Evolutionary conservation across 2,329 filamentous ascomycete genomes (phyloP).

Genomic region (Whalleya microplaca): DNA sequence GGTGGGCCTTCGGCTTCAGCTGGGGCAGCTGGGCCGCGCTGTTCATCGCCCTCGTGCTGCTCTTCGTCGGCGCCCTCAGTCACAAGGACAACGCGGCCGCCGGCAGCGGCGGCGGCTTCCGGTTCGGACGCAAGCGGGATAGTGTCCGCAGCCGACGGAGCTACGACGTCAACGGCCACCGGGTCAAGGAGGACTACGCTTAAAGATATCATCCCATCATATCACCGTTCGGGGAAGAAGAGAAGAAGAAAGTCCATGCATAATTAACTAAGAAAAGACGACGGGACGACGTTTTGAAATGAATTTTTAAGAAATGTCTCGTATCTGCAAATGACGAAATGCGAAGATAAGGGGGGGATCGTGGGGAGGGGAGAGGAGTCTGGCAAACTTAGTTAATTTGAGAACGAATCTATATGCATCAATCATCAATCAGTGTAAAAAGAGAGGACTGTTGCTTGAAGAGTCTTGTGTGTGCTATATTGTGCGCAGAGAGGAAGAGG

Average conservation of each 20-base stretch:
- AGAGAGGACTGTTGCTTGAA: too few relatives aligned
- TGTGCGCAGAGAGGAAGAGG: too few relatives aligned
- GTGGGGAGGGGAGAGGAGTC: too few relatives aligned
- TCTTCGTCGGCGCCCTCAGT: conserved; percentile 64
- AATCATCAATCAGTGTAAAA: too few relatives aligned
- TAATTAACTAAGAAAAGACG: conserved; percentile 1
- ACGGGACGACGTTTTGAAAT: background rate
- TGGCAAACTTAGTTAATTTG: too few relatives aligned
- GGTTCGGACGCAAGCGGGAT: conserved; percentile 53
- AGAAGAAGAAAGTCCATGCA: background rate
- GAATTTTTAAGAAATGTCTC: background rate
- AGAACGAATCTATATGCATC: too few relatives aligned
- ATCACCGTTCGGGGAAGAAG: conserved; percentile 3
- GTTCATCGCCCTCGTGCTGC: conserved; percentile 68
- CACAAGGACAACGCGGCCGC: conserved; percentile 45
- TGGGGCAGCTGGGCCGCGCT: conserved; percentile 73
- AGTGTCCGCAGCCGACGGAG: conserved; percentile 58
- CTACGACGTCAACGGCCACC: conserved; percentile 58
- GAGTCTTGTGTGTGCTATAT: too few relatives aligned
- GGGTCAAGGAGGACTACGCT: conserved; percentile 73
- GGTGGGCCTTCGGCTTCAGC: conserved; percentile 74
- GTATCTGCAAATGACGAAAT: background rate
- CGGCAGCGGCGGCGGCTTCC: conserved; percentile 44
- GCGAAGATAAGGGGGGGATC: background rate
- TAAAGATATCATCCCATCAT: too few relatives aligned